Conservation (phyloP, 129 eudicot genomes). For the Tagetes erecta region DNA sequence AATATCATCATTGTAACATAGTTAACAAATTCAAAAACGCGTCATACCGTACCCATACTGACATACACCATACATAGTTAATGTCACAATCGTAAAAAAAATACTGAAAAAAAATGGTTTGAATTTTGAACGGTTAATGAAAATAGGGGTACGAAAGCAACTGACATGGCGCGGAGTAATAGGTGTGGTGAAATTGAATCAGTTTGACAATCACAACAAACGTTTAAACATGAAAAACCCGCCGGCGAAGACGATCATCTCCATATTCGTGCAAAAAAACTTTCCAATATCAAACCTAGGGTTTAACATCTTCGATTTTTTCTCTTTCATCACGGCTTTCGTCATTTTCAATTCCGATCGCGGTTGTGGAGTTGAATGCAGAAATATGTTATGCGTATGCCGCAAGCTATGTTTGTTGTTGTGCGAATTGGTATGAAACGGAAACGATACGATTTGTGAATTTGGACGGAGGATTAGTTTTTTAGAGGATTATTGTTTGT, state of each 20-base stretch:
- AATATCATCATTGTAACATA: too few relatives aligned
- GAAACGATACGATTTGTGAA: not conserved
- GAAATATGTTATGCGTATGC: slow-evolving; percentile 15
- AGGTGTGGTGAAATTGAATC: slow-evolving; percentile 21
- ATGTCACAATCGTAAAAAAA: too few relatives aligned
- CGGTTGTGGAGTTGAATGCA: slow-evolving; percentile 27
- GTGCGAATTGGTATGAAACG: not conserved
- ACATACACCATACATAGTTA: too few relatives aligned
- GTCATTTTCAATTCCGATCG: slow-evolving; percentile 7
- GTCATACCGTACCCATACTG: too few relatives aligned
- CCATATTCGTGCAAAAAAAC: too few relatives aligned
- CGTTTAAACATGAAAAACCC: not conserved
- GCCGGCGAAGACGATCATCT: slow-evolving; percentile 6
- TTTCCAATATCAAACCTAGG: slow-evolving; percentile 24
- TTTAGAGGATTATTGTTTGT: not conserved
- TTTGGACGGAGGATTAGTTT: not conserved
- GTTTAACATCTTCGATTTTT: slow-evolving; percentile 30
- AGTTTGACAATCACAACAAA: slow-evolving; percentile 24
- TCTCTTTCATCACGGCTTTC: slow-evolving; percentile 17
- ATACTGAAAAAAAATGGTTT: too few relatives aligned
- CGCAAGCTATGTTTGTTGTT: slow-evolving; percentile 10
- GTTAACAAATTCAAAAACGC: too few relatives aligned
- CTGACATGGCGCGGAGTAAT: slow-evolving; percentile 36
- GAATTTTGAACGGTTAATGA: slow-evolving; percentile 10
- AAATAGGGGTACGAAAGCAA: slow-evolving; percentile 7